Conservation (phyloP, 2,329 filamentous ascomycete species). For the Colletotrichum salicis region DNA sequence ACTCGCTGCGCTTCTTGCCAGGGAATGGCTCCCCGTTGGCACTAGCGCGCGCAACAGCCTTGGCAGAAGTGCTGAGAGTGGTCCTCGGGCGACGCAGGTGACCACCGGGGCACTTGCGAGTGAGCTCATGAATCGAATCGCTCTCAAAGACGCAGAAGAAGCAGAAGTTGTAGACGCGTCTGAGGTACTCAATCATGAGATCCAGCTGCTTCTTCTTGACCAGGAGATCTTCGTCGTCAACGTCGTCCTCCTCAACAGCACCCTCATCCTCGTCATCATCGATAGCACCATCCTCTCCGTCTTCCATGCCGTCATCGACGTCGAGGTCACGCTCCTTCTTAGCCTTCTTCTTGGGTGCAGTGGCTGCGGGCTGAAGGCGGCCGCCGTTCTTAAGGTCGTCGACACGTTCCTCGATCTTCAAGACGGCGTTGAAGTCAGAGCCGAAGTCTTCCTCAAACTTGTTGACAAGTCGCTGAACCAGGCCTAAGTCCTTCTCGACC, state of each 20-base stretch:
- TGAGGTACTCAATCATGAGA: slow-evolving; percentile 93
- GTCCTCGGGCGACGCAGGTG: slow-evolving; percentile 91
- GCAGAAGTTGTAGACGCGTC: slow-evolving; percentile 97
- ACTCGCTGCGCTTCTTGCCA: slow-evolving; percentile 77
- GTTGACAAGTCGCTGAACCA: slow-evolving; percentile 83
- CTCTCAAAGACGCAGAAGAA: slow-evolving; percentile 99
- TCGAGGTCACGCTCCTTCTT: slow-evolving; percentile 70
- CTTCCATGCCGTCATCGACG: slow-evolving; percentile 71
- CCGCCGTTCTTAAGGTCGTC: slow-evolving; percentile 82
- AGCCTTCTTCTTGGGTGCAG: slow-evolving; percentile 64
- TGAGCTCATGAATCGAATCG: slow-evolving; percentile 95
- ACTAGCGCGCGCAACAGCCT: slow-evolving; percentile 86
- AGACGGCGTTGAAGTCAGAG: slow-evolving; percentile 77
- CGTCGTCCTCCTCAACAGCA: slow-evolving; percentile 80
- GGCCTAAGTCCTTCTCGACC: slow-evolving; percentile 86
- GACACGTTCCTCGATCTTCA: slow-evolving; percentile 87
- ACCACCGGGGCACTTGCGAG: slow-evolving; percentile 95
- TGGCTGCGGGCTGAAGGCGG: slow-evolving; percentile 74
- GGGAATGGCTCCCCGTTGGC: slow-evolving; percentile 86
- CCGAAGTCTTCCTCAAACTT: slow-evolving; percentile 89
- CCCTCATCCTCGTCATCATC: slow-evolving; percentile 86
- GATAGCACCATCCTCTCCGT: slow-evolving; percentile 71
- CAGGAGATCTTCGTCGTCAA: slow-evolving; percentile 89
- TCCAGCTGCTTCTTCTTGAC: slow-evolving; percentile 97
- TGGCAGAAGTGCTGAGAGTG: slow-evolving; percentile 84